A percentile compares a stretch with the other conserved stretches of the same genome.
These are phyloP conservation scores for Musa itinerans DNA, from an alignment of 176 grass and related monocot genomes.

Conservation along the genomic window DNA sequence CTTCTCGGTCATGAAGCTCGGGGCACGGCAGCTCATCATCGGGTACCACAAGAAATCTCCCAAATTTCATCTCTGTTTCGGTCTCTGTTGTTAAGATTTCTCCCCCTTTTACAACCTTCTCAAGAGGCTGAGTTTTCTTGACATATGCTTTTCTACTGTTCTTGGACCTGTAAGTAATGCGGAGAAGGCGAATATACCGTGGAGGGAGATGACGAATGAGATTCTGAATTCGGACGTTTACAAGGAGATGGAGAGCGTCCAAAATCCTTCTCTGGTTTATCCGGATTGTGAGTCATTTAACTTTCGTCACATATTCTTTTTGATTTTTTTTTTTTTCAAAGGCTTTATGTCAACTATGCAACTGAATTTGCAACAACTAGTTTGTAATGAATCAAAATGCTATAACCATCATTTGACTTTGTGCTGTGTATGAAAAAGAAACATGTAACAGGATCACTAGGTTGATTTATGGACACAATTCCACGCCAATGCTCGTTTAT, in stretches of 20 bases:
- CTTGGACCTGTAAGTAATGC: conserved; percentile 40
- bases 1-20: conserved; percentile 77
- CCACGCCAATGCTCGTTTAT: too few species aligned
- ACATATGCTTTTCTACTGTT: background rate
- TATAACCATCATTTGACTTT: background rate
- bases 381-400: too few species aligned
- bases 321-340: background rate
- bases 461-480: too few species aligned
- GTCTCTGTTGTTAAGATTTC: background rate
- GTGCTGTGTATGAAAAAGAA: background rate
- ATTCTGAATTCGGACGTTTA: conserved; percentile 70
- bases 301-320: background rate
- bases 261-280: conserved; percentile 55
- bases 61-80: background rate
- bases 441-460: too few species aligned
- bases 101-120: background rate
- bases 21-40: conserved; percentile 62
- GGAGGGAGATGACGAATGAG: conserved; percentile 68
- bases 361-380: too few species aligned
- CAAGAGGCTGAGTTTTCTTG: background rate
- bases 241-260: conserved; percentile 51
- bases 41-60: conserved; percentile 22
- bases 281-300: conserved; percentile 48
- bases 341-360: background rate
- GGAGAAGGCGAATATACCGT: conserved; percentile 70